Base-by-base conservation (phyloP, 2,329 filamentous ascomycete genomes). In the Rosellinia necatrix region DNA sequence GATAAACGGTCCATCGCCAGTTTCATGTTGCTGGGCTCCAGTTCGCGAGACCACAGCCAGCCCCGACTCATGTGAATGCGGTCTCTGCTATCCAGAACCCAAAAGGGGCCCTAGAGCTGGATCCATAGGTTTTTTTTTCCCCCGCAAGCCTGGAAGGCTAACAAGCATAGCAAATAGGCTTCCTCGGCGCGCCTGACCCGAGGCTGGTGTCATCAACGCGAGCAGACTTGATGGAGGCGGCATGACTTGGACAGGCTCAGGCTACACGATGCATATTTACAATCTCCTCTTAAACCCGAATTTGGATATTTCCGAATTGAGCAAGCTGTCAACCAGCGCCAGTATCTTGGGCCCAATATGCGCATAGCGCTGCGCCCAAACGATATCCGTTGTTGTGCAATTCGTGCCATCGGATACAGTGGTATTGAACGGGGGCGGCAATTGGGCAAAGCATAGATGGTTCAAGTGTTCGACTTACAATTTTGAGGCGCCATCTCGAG, bases 401-500 rank as follows among this genome's bases (percentile, higher is more conserved):
- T 19, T 17, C n/a, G 24, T n/a, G 27, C 9, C 30, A 27, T 19
- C 29, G 24, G 27, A 24, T 13, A 19, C 10, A 35, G 27, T 35
- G 24, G 24, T 34, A 43, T 41, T 19, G 15, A 48, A 29, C 4
- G 34, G 21, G 47, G 44, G 35, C 29, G 25, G 44, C n/a, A 46
- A 5, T 29, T 30, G 12, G 38, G 43, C 38, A 3, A n/a, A 30
- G n/a, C 56, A 22, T 49, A 40, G 29, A 55, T 13, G 37, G 19
- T 34, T 35, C n/a, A 37, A 40, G 38, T 32, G 32, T 21, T 40
- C 40, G 27, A 66, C 67, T 64, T 64, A 69, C 68, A 52, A 54
- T 61, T 67, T 47, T 68, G 66, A 19, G 68, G 68, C 34, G 68
- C 68, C 68, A 70, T 70, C 17, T 56, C 50, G 49, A 46, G 22